Conservation (phyloP, 2,329 filamentous ascomycete genomes). For the Aschersonia sp. region DNA sequence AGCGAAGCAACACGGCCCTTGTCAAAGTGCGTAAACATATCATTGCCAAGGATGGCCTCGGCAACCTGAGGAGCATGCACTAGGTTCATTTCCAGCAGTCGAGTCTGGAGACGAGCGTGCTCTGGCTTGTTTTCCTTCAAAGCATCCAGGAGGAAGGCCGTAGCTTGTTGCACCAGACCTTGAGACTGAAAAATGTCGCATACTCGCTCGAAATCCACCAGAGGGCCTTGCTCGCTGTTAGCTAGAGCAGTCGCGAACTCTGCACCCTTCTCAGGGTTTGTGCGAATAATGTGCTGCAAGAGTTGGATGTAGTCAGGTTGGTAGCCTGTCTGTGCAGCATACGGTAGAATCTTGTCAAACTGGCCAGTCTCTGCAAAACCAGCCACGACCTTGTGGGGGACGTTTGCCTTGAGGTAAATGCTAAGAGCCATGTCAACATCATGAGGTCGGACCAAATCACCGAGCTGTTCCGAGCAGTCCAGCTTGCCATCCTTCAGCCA, state of each 20-base stretch:
- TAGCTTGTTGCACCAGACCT: constrained; percentile 94
- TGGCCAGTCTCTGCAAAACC: constrained; percentile 90
- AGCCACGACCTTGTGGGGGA: constrained; percentile 86
- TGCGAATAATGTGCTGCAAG: constrained; percentile 79
- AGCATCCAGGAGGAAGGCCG: constrained; percentile 92
- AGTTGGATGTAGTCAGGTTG: constrained; percentile 90
- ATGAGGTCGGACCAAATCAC: constrained; percentile 82
- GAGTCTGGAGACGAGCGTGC: constrained; percentile 84
- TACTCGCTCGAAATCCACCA: constrained; percentile 86
- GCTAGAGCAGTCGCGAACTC: constrained; percentile 91
- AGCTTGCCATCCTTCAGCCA: constrained; percentile 96
- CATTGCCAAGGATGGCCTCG: constrained; percentile 92
- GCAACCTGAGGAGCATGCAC: constrained; percentile 94
- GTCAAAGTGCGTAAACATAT: constrained; percentile 98
- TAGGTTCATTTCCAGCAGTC: constrained; percentile 94
- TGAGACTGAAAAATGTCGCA: constrained; percentile 98
- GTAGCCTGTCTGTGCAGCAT: constrained; percentile 72
- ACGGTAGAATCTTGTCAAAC: constrained; percentile 92
- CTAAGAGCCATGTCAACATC: constrained; percentile 76
- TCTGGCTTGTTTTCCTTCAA: constrained; percentile 91
- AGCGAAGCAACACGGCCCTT: constrained; percentile 75
- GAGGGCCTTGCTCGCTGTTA: constrained; percentile 72
- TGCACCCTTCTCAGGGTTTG: constrained; percentile 83
- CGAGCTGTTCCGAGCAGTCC: constrained; percentile 88
- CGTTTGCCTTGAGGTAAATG: constrained; percentile 84